A percentile compares a stretch with the other conserved stretches of the same genome.
These are phyloP conservation scores for Dillenia suffruticosa DNA, from an alignment of 164 flowering plant species.

Conservation along the genomic window DNA sequence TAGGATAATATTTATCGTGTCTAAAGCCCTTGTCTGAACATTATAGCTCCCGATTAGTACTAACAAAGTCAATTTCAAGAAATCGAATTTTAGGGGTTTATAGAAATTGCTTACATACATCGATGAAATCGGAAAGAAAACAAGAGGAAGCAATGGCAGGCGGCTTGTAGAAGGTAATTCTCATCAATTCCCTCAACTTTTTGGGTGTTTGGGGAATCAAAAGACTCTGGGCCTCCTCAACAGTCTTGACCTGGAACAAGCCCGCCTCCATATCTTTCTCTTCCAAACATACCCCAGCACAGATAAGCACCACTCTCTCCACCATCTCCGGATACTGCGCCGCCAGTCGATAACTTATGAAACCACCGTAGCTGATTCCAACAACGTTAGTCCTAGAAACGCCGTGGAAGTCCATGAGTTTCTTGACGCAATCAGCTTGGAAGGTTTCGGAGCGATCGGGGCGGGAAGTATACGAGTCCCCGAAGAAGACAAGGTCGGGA, in stretches of 20 bases:
- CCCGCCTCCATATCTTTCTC: conserved; percentile 44
- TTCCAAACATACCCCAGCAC: conserved; percentile 53
- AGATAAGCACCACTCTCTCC: conserved; percentile 35
- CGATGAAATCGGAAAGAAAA: conserved; percentile 23
- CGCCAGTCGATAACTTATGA: conserved; percentile 28
- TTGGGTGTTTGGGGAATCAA: conserved; percentile 54
- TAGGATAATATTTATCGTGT: too few species aligned
- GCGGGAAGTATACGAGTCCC: conserved; percentile 28
- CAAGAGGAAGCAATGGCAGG: conserved; percentile 30
- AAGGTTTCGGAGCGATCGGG: conserved; percentile 32
- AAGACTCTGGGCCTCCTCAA: conserved; percentile 38
- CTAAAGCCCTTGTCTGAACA: too few species aligned
- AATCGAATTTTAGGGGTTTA: too few species aligned
- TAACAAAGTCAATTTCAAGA: too few species aligned
- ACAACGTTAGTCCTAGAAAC: conserved; percentile 20
- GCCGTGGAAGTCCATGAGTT: conserved; percentile 25
- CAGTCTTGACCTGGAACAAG: conserved; percentile 31
- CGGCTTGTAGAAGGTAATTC: conserved; percentile 33
- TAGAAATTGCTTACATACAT: conserved; percentile 14
- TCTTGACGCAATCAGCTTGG: conserved; percentile 37
- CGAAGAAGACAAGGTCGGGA: conserved; percentile 43
- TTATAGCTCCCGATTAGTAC: too few species aligned
- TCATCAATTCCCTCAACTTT: conserved; percentile 34
- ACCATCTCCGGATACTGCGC: conserved; percentile 22
- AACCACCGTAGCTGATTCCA: conserved; percentile 42